phyloP scores from a whole-genome alignment of 2,329 filamentous ascomycete genomes.

The Pyricularia sp. region DNA sequence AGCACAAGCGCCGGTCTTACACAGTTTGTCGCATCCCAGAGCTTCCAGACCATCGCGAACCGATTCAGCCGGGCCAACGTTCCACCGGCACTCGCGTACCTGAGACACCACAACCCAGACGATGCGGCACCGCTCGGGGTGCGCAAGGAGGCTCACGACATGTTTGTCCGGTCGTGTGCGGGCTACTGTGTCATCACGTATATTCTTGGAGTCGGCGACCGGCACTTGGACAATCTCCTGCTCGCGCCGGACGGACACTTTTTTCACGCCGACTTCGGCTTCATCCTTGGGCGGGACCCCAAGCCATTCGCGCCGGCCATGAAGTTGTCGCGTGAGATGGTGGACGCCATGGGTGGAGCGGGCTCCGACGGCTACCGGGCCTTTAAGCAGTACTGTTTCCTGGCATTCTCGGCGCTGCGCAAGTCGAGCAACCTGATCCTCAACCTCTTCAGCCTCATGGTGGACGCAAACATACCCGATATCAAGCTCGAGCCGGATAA shows the following conservation, averaged over 20 bases:
- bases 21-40: slow-evolving; percentile 85
- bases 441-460: slow-evolving; percentile 94
- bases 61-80: slow-evolving; percentile 82
- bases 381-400: slow-evolving; percentile 94
- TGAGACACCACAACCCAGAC: slow-evolving; percentile 85
- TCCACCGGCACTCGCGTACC: slow-evolving; percentile 68
- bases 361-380: slow-evolving; percentile 71
- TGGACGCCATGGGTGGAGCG: slow-evolving; percentile 92
- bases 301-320: slow-evolving; percentile 96
- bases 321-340: slow-evolving; percentile 97
- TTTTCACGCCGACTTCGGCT: slow-evolving; percentile 98
- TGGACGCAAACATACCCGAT: slow-evolving; percentile 93
- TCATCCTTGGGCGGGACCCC: slow-evolving; percentile 91
- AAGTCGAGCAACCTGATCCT: slow-evolving; percentile 87
- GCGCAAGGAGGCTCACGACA: slow-evolving; percentile 87
- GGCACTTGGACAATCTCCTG: slow-evolving; percentile 91
- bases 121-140: slow-evolving; percentile 72
- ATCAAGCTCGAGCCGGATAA: slow-evolving; percentile 89
- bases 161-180: slow-evolving; percentile 89
- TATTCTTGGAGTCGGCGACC: slow-evolving; percentile 89
- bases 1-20: slow-evolving; percentile 82
- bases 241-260: slow-evolving; percentile 86
- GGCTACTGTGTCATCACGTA: slow-evolving; percentile 99
- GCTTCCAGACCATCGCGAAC: slow-evolving; percentile 70
- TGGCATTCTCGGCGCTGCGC: slow-evolving; percentile 82